Evolutionary conservation across 2,329 filamentous ascomycete species (phyloP), one percentile per base, ranked within the genome.

Genomic region (Fusarium hostae): DNA sequence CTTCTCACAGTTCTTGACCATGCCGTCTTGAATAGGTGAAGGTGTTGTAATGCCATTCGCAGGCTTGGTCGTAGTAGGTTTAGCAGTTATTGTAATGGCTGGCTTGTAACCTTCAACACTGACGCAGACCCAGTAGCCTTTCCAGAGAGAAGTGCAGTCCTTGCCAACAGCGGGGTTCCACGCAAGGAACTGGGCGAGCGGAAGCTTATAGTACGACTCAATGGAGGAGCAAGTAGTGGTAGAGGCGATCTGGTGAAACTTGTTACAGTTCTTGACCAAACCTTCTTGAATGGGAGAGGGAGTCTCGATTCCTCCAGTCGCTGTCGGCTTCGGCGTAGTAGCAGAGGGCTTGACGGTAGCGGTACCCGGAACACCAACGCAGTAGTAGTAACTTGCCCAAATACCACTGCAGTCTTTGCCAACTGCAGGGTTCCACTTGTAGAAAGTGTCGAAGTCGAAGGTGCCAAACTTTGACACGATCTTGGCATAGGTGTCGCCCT

Each of bases 191-290:
- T 24, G 32, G 8, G 34, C 2, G 0, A 58, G 12, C 0, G 55
- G 55, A 1, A 58, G 43, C 2, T 68, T 62, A 4, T 76, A 63
- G 9, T 57, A 54, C 1, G 56, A 40, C 13, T 74, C 71, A 30
- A 82, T 79, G 0, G 50, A 59, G 11, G 41, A 55, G 44, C 79
- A 82, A 10, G 50, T 66, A 13, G 78, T 75, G 2, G 72, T 75
- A 0, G 20, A 45, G 12, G 68, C 39, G 0, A 80, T 63, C 4
- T 66, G 20, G 32, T 73, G 37, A 12, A 66, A 74, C 3, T 55
- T 50, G 22, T 64, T 72, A 34, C 60, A 73, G 44, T 59, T 63
- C 40, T 60, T 39, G 0, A 20, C 47, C 0, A 71, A 12, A 3
- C 39, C 56, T 2, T 62, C 43, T 35, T 67, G 59, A 4, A 54